A percentile compares a stretch with the other conserved stretches of the same genome.
phyloP scores from a whole-genome alignment of 2,329 filamentous ascomycete genomes.

The Stemphylium lycopersici region DNA sequence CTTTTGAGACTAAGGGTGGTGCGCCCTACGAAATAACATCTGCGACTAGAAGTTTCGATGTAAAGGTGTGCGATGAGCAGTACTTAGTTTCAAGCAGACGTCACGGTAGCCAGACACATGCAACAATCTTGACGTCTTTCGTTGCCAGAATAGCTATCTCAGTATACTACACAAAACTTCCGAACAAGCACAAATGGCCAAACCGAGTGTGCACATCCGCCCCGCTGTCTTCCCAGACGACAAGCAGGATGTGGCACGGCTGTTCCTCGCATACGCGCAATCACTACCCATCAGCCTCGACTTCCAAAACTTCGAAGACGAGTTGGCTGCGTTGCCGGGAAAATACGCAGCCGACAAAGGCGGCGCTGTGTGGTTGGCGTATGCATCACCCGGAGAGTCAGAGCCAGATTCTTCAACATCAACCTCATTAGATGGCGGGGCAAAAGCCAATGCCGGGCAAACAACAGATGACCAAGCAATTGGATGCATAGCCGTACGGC shows the following conservation, averaged over 20 bases:
- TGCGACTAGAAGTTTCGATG: neutral
- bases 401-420: neutral
- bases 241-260: constrained; percentile 38
- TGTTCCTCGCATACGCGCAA: constrained; percentile 51
- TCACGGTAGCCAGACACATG: neutral
- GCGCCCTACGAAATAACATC: neutral
- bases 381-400: constrained; percentile 6
- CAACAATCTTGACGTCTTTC: neutral
- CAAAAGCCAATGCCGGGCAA: neutral
- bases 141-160: too few species aligned
- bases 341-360: constrained; percentile 56
- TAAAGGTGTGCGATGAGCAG: neutral
- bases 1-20: neutral
- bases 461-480: constrained; percentile 37
- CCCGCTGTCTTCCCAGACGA: constrained; percentile 52
- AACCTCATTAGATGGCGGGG: neutral
- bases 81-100: neutral
- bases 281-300: constrained; percentile 61
- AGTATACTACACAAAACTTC: neutral
- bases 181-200: neutral
- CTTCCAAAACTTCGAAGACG: constrained; percentile 62
- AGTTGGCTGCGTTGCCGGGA: constrained; percentile 61
- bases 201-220: constrained; percentile 15
- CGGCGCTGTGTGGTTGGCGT: constrained; percentile 59
- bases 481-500: constrained; percentile 60